These are phyloP conservation scores for Trametes cinnabarina DNA, from an alignment of 768 basidiomycete genomes.

Conservation along the genomic window DNA sequence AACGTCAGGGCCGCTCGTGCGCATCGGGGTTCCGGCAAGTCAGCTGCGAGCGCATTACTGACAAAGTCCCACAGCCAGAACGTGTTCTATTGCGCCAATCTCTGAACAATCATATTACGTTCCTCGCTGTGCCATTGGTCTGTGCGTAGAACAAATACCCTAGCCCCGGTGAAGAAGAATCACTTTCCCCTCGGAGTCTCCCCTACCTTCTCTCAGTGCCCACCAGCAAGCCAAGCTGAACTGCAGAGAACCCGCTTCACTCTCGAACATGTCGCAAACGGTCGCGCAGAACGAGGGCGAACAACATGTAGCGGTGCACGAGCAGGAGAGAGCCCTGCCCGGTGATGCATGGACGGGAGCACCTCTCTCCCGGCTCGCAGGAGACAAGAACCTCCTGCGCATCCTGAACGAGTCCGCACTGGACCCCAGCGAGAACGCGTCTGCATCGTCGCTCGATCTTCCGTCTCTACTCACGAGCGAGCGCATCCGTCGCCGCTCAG, in stretches of 20 bases:
- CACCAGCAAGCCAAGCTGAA: background rate
- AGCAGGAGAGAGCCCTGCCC: background rate
- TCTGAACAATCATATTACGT: constrained; percentile 8
- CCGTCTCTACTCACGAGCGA: constrained; percentile 5
- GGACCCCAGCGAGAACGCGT: constrained; percentile 6
- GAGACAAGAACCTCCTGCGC: constrained; percentile 7
- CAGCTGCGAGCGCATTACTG: background rate
- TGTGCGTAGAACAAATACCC: background rate
- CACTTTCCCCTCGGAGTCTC: background rate
- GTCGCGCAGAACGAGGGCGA: no score
- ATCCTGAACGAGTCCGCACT: constrained; percentile 16
- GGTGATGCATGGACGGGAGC: background rate
- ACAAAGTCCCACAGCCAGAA: background rate
- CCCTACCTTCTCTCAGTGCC: background rate
- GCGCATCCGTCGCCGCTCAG: constrained; percentile 18
- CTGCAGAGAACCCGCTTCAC: no score
- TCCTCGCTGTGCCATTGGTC: background rate
- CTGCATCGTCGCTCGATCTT: constrained; percentile 16
- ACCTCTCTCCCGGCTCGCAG: background rate
- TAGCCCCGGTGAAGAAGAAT: no score
- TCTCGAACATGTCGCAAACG: no score
- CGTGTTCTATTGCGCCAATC: background rate
- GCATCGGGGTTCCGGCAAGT: background rate
- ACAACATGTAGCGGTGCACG: no score
- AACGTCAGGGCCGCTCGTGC: background rate